Evolutionary conservation across 2,329 filamentous ascomycete species (phyloP).

Genomic region (Ascocoryne sarcoides): DNA sequence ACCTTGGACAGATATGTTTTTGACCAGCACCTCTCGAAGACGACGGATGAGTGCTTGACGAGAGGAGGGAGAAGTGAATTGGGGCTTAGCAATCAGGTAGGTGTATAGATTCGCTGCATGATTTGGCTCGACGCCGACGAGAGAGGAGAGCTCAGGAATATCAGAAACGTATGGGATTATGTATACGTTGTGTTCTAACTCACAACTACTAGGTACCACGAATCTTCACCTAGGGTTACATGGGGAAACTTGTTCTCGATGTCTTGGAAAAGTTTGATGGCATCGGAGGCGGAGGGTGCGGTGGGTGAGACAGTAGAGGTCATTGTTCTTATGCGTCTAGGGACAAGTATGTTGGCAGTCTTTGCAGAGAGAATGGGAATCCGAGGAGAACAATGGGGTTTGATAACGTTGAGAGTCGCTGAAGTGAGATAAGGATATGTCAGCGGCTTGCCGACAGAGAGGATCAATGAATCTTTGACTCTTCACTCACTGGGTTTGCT

Average conservation of each 20-base stretch:
- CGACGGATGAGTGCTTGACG: constrained; percentile 41
- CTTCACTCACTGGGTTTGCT: too few relatives aligned
- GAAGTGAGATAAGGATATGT: too few relatives aligned
- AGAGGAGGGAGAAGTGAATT: constrained; percentile 34
- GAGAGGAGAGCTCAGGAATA: constrained; percentile 29
- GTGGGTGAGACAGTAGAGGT: constrained; percentile 3
- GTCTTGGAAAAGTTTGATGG: constrained; percentile 32
- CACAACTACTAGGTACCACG: constrained; percentile 39
- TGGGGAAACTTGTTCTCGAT: constrained; percentile 36
- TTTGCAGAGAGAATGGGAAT: not conserved
- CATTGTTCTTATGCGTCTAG: constrained; percentile 8
- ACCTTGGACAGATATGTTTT: constrained; percentile 48
- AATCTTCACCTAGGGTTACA: constrained; percentile 33
- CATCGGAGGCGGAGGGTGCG: constrained; percentile 33
- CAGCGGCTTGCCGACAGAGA: too few relatives aligned
- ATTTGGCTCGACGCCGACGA: constrained; percentile 41
- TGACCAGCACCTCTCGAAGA: constrained; percentile 50
- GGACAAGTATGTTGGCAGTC: too few relatives aligned
- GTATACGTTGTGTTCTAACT: constrained; percentile 5
- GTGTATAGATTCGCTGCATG: constrained; percentile 46
- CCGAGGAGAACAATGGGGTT: not conserved
- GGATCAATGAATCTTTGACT: not conserved
- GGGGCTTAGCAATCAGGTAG: constrained; percentile 41
- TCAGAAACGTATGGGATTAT: constrained; percentile 3
- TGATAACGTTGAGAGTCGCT: not conserved